These are phyloP conservation scores for Isochrysis galbana DNA, from an alignment of 78 protist genomes.

Conservation along the genomic window DNA sequence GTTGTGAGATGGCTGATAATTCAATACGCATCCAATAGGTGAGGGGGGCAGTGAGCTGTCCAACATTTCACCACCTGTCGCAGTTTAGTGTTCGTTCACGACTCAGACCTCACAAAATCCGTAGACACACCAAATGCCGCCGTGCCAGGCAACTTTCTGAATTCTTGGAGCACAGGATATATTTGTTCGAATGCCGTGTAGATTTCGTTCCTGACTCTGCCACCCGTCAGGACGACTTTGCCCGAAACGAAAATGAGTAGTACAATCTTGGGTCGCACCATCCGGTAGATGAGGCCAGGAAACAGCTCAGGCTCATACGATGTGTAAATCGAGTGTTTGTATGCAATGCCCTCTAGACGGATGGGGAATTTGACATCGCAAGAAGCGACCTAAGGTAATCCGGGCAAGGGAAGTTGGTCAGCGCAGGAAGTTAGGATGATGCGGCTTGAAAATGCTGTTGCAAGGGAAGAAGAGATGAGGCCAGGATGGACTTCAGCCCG, in stretches of 20 bases:
- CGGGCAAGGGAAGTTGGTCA: too few relatives aligned
- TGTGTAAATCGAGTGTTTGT: conserved; percentile 51
- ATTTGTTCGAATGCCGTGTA: neutral
- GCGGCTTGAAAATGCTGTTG: too few relatives aligned
- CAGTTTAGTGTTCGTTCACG: too few relatives aligned
- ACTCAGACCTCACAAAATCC: too few relatives aligned
- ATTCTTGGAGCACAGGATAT: neutral
- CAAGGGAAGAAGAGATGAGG: too few relatives aligned
- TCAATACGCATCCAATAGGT: too few relatives aligned
- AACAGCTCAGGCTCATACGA: conserved; percentile 96
- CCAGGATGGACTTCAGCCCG: too few relatives aligned
- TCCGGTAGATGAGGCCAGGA: conserved; percentile 92
- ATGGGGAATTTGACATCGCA: conserved; percentile 92
- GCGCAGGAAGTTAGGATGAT: too few relatives aligned
- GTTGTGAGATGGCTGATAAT: too few relatives aligned
- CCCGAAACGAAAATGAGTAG: conserved; percentile 95
- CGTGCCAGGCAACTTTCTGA: neutral
- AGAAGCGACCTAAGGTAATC: conserved; percentile 69
- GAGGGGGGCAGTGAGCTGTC: too few relatives aligned
- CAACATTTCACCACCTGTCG: too few relatives aligned
- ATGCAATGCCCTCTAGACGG: conserved; percentile 79
- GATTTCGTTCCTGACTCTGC: conserved; percentile 61
- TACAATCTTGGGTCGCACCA: conserved; percentile 87
- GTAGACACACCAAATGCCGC: too few relatives aligned
- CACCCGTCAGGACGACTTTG: conserved; percentile 96